A percentile compares a stretch with the other conserved stretches of the same genome.
These are phyloP conservation scores for Aspergillus sp. DNA, from an alignment of 2,329 filamentous ascomycete genomes.

Conservation along the genomic window DNA sequence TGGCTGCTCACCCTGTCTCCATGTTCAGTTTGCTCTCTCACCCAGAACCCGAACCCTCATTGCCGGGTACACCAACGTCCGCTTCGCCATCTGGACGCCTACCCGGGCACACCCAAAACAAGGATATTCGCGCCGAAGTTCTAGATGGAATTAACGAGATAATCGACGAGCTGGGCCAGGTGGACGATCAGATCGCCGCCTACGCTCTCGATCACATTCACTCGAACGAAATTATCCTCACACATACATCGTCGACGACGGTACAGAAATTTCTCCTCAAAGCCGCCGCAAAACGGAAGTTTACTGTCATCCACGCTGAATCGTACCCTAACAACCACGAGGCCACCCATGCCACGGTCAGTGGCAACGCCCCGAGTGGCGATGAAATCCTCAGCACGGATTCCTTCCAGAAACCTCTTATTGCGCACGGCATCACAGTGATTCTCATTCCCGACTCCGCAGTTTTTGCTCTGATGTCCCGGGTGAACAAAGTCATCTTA, in stretches of 20 bases:
- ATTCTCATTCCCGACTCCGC: conserved; percentile 82
- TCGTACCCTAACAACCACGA: conserved; percentile 68
- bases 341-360: conserved; percentile 62
- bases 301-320: conserved; percentile 83
- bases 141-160: conserved; percentile 94
- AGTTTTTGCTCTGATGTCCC: conserved; percentile 90
- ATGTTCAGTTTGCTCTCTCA: conserved; percentile 87
- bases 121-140: conserved; percentile 83
- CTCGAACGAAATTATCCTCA: conserved; percentile 87
- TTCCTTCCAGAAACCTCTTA: conserved; percentile 74
- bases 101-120: conserved; percentile 33
- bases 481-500: conserved; percentile 92
- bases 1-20: conserved; percentile 61
- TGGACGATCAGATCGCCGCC: conserved; percentile 87
- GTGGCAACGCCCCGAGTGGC: conserved; percentile 52
- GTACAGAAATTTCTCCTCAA: conserved; percentile 87
- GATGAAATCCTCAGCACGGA: conserved; percentile 48
- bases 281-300: conserved; percentile 84
- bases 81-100: conserved; percentile 35
- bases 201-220: conserved; percentile 91
- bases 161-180: conserved; percentile 88
- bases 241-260: conserved; percentile 79
- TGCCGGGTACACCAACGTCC: conserved; percentile 37
- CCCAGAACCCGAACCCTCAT: conserved; percentile 48
- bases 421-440: conserved; percentile 73